Conservation (phyloP, 1,139 yeast species). For the Wickerhamomyces sp. region DNA sequence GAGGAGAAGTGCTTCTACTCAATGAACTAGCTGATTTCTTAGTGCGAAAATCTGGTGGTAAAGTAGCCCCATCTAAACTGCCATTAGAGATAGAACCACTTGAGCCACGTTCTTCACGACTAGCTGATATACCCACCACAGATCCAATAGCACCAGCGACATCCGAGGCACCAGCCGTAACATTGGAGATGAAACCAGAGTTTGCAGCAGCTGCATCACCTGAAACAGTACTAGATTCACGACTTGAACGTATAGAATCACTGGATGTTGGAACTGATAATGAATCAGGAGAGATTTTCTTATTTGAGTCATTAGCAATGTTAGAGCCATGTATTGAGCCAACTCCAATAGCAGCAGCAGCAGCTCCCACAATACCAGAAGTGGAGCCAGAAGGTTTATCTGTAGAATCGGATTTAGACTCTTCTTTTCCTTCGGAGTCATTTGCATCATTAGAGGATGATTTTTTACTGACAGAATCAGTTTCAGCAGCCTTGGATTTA, state of each 20-base stretch:
- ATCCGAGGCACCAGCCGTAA: neutral
- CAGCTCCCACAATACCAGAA: neutral
- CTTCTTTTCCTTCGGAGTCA: neutral
- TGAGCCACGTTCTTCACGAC: slow-evolving; percentile 4
- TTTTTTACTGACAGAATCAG: neutral
- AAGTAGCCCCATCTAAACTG: slow-evolving; percentile 23
- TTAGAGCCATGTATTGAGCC: too few relatives aligned
- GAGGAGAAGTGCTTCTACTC: slow-evolving; percentile 1
- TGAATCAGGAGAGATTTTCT: too few relatives aligned
- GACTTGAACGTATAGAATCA: too few relatives aligned
- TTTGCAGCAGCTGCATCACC: too few relatives aligned
- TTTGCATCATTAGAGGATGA: neutral
- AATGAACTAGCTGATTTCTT: slow-evolving; percentile 9
- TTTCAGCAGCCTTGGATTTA: neutral
- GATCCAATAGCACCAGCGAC: neutral
- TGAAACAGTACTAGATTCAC: too few relatives aligned
- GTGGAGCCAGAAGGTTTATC: neutral
- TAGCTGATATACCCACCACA: slow-evolving; percentile 3
- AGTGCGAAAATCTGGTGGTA: slow-evolving; percentile 22
- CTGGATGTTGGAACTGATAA: too few relatives aligned
- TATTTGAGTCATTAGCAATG: too few relatives aligned
- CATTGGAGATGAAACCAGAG: neutral
- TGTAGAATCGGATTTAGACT: neutral
- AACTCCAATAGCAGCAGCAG: neutral
- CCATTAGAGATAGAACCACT: slow-evolving; percentile 9